Evolutionary conservation across 202 grass and related monocot genomes (phyloP), one percentile per base, ranked within the genome.

Genomic region (Brachypodium distachyon): DNA sequence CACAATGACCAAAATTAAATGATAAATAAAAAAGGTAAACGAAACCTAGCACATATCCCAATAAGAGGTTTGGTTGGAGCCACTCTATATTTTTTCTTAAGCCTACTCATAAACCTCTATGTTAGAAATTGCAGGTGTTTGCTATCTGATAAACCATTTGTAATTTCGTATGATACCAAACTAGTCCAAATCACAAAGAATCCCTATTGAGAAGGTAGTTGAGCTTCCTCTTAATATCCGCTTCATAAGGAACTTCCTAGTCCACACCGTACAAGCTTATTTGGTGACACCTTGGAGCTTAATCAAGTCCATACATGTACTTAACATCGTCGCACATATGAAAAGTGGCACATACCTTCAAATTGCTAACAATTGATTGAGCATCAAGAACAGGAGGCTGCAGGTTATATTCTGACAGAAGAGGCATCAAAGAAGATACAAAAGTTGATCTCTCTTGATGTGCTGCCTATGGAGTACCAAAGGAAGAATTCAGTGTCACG

Each of bases 381-480:
- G 95, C 95, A 59, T 98, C 95, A 84, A 51, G 64, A 44, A 82
- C 86, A 80, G 95, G 77, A 90, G 91, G 91, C 71, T 98, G 89
- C 8, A 92, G 82, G 34, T 73, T 77, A 88, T 94, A 92, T 80
- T 98, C 91, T 72, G 88, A 88, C 38, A 98, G 81, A 92, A 98
- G 87, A 79, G 91, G 85, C 72, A 98, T 84, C 43, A 98, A 85
- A 83, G 91, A 98, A 59, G 89, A 92, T 74, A 92, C 83, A 71
- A 98, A 98, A 28, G 87, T 98, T n/a, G 95, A 88, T 70, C 95
- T 98, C 82, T 94, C 95, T 78, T 93, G 91, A 76, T 97, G 91
- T 21, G 91, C 95, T 70, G 87, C 91, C 95, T 98, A 71, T 43
- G 48, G 53, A 88, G 70, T 64, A 70, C 21, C 21, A 54, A 84